phyloP scores from a whole-genome alignment of 78 protist genomes.

The Guillardia theta region DNA sequence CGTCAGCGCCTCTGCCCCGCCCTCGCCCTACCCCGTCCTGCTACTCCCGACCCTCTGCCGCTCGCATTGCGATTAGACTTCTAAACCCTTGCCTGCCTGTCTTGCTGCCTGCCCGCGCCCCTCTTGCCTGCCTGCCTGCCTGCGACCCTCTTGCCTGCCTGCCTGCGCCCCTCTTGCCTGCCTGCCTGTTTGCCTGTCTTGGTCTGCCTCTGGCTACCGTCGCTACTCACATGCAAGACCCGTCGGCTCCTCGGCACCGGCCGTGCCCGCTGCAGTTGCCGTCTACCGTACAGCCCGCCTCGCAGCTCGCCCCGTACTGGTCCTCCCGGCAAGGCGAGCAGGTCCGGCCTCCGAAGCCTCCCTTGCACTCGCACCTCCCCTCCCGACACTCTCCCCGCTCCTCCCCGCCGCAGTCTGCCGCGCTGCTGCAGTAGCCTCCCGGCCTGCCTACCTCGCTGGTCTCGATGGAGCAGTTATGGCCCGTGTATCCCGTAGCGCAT shows the following conservation, averaged over 20 bases:
- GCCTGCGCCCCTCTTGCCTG: neutral
- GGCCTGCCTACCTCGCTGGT: no score
- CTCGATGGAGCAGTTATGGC: no score
- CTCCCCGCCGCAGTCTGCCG: no score
- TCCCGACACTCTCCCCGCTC: no score
- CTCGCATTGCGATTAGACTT: no score
- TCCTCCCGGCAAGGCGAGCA: neutral
- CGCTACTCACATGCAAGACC: neutral
- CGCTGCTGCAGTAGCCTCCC: no score
- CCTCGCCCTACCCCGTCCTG: no score
- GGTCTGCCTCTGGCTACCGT: neutral
- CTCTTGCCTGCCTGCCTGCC: neutral
- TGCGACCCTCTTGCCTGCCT: no score
- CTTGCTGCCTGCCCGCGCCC: neutral
- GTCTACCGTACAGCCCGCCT: neutral
- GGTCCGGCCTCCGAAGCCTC: neutral
- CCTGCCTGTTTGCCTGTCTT: neutral
- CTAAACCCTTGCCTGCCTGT: neutral
- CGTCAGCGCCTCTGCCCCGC: no score
- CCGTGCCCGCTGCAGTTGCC: neutral
- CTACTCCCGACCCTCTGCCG: no score
- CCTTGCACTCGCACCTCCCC: neutral
- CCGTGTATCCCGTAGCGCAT: no score
- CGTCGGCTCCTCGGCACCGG: neutral
- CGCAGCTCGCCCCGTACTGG: neutral